phyloP scores from a whole-genome alignment of 2,329 filamentous ascomycete genomes.

The Didymella segeticola region DNA sequence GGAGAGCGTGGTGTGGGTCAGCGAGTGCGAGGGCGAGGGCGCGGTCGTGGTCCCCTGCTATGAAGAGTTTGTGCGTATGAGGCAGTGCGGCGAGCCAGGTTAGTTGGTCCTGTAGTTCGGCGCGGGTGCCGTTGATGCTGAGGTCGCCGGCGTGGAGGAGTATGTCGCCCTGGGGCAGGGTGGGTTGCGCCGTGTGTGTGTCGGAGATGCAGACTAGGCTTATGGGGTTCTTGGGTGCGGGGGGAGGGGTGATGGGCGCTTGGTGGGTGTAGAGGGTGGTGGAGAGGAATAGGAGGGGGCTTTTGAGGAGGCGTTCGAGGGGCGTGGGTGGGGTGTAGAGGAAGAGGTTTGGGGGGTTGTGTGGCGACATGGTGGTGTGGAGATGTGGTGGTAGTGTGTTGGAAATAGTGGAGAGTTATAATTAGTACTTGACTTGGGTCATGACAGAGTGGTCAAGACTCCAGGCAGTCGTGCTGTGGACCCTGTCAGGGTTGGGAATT shows the following conservation, averaged over 20 bases:
- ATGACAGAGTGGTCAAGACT: too few relatives aligned
- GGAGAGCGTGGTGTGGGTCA: too few relatives aligned
- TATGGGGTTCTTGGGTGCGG: background rate
- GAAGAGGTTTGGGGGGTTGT: background rate
- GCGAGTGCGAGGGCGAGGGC: too few relatives aligned
- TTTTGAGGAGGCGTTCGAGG: background rate
- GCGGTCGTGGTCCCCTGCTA: background rate
- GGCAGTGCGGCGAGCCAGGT: background rate
- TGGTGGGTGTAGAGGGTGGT: background rate
- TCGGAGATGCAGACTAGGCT: background rate
- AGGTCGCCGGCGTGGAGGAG: background rate
- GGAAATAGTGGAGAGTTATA: too few relatives aligned
- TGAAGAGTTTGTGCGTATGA: background rate
- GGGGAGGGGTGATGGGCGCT: background rate
- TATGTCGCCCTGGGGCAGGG: background rate
- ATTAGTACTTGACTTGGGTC: too few relatives aligned
- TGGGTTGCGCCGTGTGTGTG: background rate
- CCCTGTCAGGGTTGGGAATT: too few relatives aligned
- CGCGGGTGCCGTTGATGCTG: background rate
- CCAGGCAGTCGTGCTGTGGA: too few relatives aligned
- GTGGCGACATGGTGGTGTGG: too few relatives aligned
- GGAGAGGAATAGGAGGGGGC: background rate
- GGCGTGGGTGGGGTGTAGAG: background rate
- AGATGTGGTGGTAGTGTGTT: too few relatives aligned
- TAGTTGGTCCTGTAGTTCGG: background rate